These are phyloP conservation scores for Neurospora sp. DNA, from an alignment of 495 filamentous ascomycete genomes.

Conservation along the genomic window DNA sequence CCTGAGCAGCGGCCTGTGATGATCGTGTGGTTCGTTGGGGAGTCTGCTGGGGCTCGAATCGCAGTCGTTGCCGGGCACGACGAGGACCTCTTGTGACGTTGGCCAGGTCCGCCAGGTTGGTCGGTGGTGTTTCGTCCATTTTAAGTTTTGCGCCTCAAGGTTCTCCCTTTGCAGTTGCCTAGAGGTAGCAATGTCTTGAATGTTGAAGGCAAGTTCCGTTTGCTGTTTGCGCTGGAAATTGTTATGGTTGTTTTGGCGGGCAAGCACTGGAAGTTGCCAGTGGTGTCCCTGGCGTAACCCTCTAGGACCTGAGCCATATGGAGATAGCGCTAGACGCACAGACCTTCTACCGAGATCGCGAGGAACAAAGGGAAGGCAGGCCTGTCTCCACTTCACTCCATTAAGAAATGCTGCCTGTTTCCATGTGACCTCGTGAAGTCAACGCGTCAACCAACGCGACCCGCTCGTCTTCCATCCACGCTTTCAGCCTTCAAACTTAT, in stretches of 20 bases:
- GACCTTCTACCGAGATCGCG: not conserved
- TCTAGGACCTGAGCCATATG: not conserved
- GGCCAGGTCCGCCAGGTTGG: constrained; percentile 1
- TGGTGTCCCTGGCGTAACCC: not conserved
- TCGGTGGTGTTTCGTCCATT: not conserved
- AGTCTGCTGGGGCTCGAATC: not conserved
- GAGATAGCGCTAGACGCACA: not conserved
- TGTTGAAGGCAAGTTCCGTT: not conserved
- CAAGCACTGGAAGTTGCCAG: not conserved
- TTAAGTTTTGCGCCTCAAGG: not conserved
- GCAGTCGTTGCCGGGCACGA: constrained; percentile 5
- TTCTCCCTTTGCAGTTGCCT: not conserved
- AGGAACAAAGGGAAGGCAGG: not conserved
- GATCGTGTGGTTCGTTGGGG: not conserved
- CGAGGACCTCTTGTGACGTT: constrained; percentile 4
- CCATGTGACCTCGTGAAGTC: not conserved
- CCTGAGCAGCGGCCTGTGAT: not conserved
- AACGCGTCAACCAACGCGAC: not conserved
- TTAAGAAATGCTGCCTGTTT: not conserved
- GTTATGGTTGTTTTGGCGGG: not conserved
- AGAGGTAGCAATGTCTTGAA: not conserved
- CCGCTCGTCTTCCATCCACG: not conserved
- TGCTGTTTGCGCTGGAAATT: not conserved
- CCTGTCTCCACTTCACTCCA: not conserved
- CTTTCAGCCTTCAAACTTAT: not conserved